Evolutionary conservation across 73 alveolate genomes (phyloP).

Genomic region (Paramecium biaurelia): DNA sequence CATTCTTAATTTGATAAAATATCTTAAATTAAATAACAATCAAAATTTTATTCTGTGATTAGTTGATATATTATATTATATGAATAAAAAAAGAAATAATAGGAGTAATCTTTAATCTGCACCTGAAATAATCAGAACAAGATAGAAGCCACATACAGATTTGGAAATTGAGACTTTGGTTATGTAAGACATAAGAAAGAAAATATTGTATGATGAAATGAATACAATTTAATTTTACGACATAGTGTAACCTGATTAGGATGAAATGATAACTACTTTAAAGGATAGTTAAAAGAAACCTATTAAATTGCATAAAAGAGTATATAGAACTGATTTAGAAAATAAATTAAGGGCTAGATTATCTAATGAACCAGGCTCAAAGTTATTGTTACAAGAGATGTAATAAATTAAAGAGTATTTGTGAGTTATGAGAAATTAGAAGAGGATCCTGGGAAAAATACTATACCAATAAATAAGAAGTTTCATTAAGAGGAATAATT

Average conservation of each 20-base stretch:
- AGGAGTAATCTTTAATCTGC: neutral
- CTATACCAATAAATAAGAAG: neutral
- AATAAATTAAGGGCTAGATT: neutral
- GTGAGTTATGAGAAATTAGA: constrained; percentile 26
- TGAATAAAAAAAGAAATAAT: neutral
- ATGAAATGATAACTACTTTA: constrained; percentile 21
- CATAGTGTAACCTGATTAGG: constrained; percentile 37
- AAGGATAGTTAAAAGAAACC: neutral
- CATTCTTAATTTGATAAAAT: too few species aligned
- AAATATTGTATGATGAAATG: constrained; percentile 41
- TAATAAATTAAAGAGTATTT: neutral
- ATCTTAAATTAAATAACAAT: neutral
- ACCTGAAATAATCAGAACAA: neutral
- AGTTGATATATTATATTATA: neutral
- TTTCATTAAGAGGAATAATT: constrained; percentile 4
- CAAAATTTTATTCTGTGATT: neutral
- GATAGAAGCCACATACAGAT: neutral
- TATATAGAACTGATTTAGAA: neutral
- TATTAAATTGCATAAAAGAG: neutral
- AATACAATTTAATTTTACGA: constrained; percentile 30
- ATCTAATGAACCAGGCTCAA: constrained; percentile 16
- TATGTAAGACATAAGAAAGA: constrained; percentile 19
- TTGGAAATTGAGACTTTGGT: constrained; percentile 23
- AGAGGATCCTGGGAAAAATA: neutral
- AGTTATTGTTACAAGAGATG: constrained; percentile 20